These are phyloP conservation scores for Lindgomyces ingoldianus DNA, from an alignment of 495 filamentous ascomycete genomes.

Conservation along the genomic window DNA sequence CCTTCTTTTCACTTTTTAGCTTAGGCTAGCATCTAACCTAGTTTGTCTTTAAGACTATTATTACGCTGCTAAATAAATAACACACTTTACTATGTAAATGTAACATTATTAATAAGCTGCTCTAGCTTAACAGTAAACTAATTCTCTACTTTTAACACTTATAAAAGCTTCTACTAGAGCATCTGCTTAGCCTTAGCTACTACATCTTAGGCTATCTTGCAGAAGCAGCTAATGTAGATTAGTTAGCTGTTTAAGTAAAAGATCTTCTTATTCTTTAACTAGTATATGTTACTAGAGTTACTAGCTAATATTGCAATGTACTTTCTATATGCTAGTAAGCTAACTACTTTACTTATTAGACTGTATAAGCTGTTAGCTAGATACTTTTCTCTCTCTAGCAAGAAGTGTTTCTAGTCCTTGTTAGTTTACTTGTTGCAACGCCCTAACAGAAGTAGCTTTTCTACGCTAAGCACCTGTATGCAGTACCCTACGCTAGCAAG, in stretches of 20 bases:
- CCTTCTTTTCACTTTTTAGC: too few relatives aligned
- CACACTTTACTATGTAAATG: not conserved
- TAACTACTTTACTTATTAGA: constrained; percentile 6
- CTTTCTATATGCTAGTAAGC: too few relatives aligned
- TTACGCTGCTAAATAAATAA: not conserved
- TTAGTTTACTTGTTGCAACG: not conserved
- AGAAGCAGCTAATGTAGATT: not conserved
- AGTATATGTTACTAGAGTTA: constrained; percentile 1
- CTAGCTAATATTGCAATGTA: not conserved
- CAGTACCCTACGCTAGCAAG: constrained; percentile 1
- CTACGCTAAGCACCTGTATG: not conserved
- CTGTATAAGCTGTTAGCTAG: constrained; percentile 6
- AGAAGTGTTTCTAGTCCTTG: not conserved
- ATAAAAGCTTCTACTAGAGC: constrained; percentile 4
- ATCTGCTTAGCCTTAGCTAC: not conserved
- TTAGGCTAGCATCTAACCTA: too few relatives aligned
- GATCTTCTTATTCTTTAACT: constrained; percentile 9
- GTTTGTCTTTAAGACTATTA: too few relatives aligned
- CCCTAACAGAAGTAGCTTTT: not conserved
- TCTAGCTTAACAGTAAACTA: not conserved
- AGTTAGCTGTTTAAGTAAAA: not conserved
- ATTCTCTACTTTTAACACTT: not conserved
- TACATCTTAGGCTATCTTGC: too few relatives aligned
- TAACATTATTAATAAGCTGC: not conserved
- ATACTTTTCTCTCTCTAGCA: not conserved